Base-by-base conservation (phyloP, 371 early-diverging fungal genomes). In the Mucor indicus region DNA sequence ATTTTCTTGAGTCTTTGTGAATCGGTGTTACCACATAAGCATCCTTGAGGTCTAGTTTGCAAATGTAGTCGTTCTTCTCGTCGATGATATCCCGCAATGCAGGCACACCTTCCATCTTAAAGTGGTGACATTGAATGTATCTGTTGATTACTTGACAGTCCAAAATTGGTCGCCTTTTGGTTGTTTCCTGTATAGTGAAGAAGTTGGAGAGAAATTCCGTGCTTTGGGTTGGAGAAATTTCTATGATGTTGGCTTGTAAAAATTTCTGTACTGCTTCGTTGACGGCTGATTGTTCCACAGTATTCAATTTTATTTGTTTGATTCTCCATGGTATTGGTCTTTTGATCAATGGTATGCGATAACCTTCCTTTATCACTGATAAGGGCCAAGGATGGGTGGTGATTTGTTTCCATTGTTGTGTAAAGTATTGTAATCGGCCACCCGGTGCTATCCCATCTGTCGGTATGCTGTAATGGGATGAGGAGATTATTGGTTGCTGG, bases 101-200 rank as follows among this genome's bases (percentile, higher is more conserved):
- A 3, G 46, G 22, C 1, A 46, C 46, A 0, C 51, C 57, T 37
- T 57, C 57, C 57, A 57, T 57, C 31, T 57, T 57, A 51, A 50
- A 57, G 31, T 57, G 50, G 16, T 56, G 25, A 1, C 35, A 21
- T 16, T 56, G 50, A 0, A 56, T 13, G 27, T 27, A 56, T 10
- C 37, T 16, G 35, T 46, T 56, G 9, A 56, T 17, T 27, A 23
- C 23, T 11, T 29, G 31, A 20, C 47, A 56, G 29, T 46, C 44
- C 23, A 56, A 20, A 8, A 56, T 56, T 13, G 56, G 56, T 8
- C 50, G 21, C 39, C 48, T n/a, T 20, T 54, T 54, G 2, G 48
- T 54, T 27, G 30, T 19, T 32, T 55, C 44, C 24, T 55, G 44
- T 3, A 48, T 31, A 17, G 48, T 55, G 20, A 55, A 55, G 15